Base-by-base conservation (phyloP, 345 rosid genomes). In the Gossypium australe region DNA sequence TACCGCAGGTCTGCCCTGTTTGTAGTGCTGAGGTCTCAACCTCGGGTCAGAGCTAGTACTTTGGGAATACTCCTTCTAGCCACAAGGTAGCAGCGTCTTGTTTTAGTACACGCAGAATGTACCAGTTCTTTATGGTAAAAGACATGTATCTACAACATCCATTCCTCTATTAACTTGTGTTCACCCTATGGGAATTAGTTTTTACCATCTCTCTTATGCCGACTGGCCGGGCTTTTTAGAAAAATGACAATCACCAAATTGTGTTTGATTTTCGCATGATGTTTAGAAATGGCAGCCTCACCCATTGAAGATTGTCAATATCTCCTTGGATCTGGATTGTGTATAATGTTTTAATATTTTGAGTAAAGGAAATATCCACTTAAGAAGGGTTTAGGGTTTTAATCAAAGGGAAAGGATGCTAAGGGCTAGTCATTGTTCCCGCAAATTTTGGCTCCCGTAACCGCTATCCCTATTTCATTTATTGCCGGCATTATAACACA, bases 1-100 rank as follows among this genome's bases (percentile, higher is more conserved):
- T 67, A 29, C 16, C 78, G 83, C 92, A 96, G 99, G 92, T 85
- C n/a, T 96, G 98, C 45, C 97, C 97, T 2, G 83, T 96, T 71
- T 93, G 98, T 83, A 90, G 87, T 25, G 70, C 87, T 0, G 97
- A 96, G 78, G 98, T 96, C 43, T 87, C 90, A 9, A 75, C 88
- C 49, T 84, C 90, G 22, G 89, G 87, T 22, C 85, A 82, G 86
- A 87, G 88, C 82, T 83, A 84, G 82, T 72, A 70, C 29, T 34
- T 12, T 59, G 61, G 70, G 64, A 34, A 41, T 12, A 22, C 10
- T 64, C 14, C 16, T 3, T 75, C 71, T 11, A 70, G 45, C 47
- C 43, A 56, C 29, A 64, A 38, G 34, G 52, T 62, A 29, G n/a
- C 61, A 43, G 1, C 25, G 4, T 65, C 78, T 25, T 34, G n/a